Evolutionary conservation across 2,329 filamentous ascomycete genomes (phyloP), one percentile per base, ranked within the genome.

Genomic region (Aschersonia sp.): DNA sequence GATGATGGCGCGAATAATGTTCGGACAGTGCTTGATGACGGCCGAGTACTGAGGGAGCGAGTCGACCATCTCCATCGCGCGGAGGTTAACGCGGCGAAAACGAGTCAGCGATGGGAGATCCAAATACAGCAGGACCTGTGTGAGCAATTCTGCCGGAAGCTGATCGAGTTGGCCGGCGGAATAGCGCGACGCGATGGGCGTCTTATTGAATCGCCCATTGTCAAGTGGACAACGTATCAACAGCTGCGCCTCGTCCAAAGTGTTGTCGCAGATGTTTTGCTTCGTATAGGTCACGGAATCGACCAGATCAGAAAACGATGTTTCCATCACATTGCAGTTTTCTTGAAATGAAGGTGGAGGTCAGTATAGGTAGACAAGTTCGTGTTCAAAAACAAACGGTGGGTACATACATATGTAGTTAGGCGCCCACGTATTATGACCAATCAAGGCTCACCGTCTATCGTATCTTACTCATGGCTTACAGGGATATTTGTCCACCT

Each of bases 61-160:
- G 54, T 69, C 59, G 44, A 67, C 62, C 12, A 64, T 54, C 20
- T 55, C 47, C 57, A 63, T 64, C 9, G 65, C 65, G 3, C 56
- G 54, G 30, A 51, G 49, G 43, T 58, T 68, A 45, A 68, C 62
- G 44, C 57, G 56, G 45, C 63, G 64, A 50, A 70, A 65, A 20
- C 48, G 42, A 38, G 57, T 62, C 38, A 70, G 57, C 5, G 63
- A 59, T 3, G 51, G 58, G 1, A 69, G 42, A 49, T 68, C 66
- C 10, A 61, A 49, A 10, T 54, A 44, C 4, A 56, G 43, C 29
- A 66, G 57, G 38, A 61, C 43, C 31, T 57, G 45, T 20, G 52
- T 47, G 44, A 63, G 35, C 29, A 65, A 49, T 54, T 66, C 61
- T 31, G 53, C 38, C 28, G 63, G 62, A 30, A 65, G 55, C 29